Evolutionary conservation across 163 green algal genomes (phyloP).

Genomic region (Chlamydomonas reinhardtii): DNA sequence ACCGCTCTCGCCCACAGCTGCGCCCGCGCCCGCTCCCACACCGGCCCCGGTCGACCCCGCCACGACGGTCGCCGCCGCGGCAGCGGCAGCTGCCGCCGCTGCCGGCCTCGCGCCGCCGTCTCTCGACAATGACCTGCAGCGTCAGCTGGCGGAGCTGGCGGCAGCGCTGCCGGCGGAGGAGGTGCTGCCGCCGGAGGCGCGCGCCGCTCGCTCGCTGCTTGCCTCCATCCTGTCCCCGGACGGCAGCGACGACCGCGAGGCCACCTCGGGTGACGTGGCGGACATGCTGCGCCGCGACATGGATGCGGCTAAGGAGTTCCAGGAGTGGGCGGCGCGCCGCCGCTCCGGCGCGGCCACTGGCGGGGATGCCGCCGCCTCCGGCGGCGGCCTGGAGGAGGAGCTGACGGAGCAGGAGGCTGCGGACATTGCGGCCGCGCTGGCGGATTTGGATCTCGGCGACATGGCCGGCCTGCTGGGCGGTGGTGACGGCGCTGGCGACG

Average conservation of each 20-base stretch:
- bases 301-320: background rate
- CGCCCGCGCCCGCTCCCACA: background rate
- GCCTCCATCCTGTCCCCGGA: background rate
- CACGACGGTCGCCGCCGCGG: too few species aligned
- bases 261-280: background rate
- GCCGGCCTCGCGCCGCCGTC: background rate
- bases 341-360: background rate
- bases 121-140: background rate
- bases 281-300: constrained; percentile 26
- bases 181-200: background rate
- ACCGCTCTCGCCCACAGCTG: background rate
- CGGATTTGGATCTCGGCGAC: background rate
- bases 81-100: too few species aligned
- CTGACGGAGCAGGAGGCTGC: constrained; percentile 19
- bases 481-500: too few species aligned
- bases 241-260: background rate
- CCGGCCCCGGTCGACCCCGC: too few species aligned
- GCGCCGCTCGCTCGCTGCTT: background rate
- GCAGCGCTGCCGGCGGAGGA: background rate
- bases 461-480: too few species aligned
- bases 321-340: background rate
- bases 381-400: background rate
- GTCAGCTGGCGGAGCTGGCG: background rate
- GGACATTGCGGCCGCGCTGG: constrained; percentile 30
- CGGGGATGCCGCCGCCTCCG: too few species aligned